These are phyloP conservation scores for Mycena epipterygia DNA, from an alignment of 768 basidiomycete genomes.

Conservation along the genomic window DNA sequence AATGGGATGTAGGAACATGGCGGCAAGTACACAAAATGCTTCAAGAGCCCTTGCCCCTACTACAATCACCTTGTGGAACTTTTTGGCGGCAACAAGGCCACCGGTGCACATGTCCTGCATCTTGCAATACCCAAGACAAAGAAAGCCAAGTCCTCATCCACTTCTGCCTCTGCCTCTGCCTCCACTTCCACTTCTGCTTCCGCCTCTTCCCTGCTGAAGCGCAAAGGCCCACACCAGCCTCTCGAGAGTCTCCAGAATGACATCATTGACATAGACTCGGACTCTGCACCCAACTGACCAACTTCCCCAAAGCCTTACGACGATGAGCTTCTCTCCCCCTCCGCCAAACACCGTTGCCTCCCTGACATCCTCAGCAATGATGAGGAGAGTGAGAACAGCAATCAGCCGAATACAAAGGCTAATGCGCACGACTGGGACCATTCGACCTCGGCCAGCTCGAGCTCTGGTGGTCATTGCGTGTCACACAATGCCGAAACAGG, in stretches of 20 bases:
- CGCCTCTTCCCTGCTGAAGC: background rate
- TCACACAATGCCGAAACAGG: background rate
- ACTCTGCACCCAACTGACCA: background rate
- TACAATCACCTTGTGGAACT: background rate
- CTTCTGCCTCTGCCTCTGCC: background rate
- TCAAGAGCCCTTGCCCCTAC: conserved; percentile 5
- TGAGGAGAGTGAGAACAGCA: background rate
- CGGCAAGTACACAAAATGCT: conserved; percentile 1
- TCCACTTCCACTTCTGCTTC: background rate
- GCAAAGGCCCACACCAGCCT: background rate
- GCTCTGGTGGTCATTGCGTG: background rate
- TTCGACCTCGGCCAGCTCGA: conserved; percentile 1
- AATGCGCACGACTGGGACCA: background rate
- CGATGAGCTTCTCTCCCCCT: conserved; percentile 2
- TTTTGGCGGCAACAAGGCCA: conserved; percentile 22
- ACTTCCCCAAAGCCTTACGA: conserved; percentile 3
- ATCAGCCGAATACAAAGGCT: background rate
- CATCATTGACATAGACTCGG: background rate
- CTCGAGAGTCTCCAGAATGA: background rate
- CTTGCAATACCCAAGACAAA: background rate
- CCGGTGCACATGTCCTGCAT: conserved; percentile 15
- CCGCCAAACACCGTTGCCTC: background rate
- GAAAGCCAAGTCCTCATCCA: background rate
- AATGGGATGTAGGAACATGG: conserved; percentile 5
- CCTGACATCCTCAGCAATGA: background rate